Evolutionary conservation across 2,329 filamentous ascomycete species (phyloP), one percentile per base, ranked within the genome.

Genomic region (Paradendryphiella salina): DNA sequence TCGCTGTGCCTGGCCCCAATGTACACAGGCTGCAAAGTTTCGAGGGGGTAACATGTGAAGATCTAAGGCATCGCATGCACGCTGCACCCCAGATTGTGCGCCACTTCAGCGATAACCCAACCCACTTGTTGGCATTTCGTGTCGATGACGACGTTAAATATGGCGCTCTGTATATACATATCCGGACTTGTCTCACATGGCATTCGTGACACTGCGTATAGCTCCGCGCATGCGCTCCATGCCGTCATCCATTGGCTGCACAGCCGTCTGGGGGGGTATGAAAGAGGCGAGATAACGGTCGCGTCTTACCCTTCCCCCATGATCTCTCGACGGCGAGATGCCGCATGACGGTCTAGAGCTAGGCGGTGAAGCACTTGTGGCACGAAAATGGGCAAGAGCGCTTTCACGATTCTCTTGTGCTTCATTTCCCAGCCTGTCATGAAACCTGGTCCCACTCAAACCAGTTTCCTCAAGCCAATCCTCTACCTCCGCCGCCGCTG

Each of bases 1-100:
- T 6, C 8, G 23, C 23, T 26, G 23, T 26, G 23, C 23, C 23
- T 26, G 23, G 10, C 23, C 8, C 10, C 23, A 7, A 26, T 26
- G 23, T 26, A 10, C 23, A 26, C 23, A 3, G 23, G 9, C 23
- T 26, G 23, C 23, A 26, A 26, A 26, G 23, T 10, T 26, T 26
- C 23, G 23, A 26, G 23, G 8, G 23, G 23, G 23, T 26, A 9
- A 26, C 50, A 54, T 48, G 47, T 54, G 48, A 45, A 50, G 46
- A 58, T 51, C 32, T 40, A 48, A 54, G 50, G 49, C 34, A 50
- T 51, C 26, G 17, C 31, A 46, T 35, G 52, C 49, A 52, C 31
- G 55, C 57, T 63, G 60, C 52, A 63, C 60, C 60, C 60, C 60
- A 56, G 58, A 59, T 36, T 47, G 35, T 47, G 23, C 44, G 39